Percentiles rank a stretch among this genome's conserved stretches.
These are phyloP conservation scores for Pontederia paniculata DNA, from an alignment of 176 grass and related monocot genomes.

Conservation along the genomic window DNA sequence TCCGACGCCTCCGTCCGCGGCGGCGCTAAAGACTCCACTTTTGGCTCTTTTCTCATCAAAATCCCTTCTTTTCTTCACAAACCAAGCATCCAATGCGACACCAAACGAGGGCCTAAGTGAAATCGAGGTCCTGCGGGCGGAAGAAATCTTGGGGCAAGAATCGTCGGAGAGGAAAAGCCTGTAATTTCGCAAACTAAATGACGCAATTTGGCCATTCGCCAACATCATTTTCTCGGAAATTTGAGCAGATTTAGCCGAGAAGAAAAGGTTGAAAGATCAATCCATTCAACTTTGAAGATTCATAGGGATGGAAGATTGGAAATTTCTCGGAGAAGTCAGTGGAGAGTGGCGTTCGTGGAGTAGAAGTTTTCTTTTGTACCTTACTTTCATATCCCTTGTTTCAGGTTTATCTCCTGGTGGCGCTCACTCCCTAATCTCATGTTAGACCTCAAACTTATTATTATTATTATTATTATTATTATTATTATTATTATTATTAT, in stretches of 20 bases:
- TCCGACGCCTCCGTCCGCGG: constrained; percentile 21
- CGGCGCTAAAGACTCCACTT: constrained; percentile 7
- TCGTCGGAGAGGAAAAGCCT: constrained; percentile 16
- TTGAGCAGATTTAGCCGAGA: neutral
- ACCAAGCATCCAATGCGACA: constrained; percentile 23
- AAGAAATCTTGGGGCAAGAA: constrained; percentile 14
- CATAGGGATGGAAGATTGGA: no score
- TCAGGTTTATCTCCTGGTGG: no score
- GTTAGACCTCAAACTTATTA: no score
- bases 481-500: no score
- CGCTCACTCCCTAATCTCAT: no score
- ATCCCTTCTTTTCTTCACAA: constrained; percentile 21
- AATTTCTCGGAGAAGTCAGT: no score
- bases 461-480: no score
- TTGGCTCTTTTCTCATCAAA: constrained; percentile 19
- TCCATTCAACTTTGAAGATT: no score
- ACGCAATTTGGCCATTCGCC: constrained; percentile 29
- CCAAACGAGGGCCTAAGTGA: constrained; percentile 10
- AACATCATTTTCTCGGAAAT: constrained; percentile 20
- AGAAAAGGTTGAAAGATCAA: neutral
- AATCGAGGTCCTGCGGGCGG: constrained; percentile 9
- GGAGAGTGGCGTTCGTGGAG: no score
- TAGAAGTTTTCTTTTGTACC: no score
- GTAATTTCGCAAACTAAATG: constrained; percentile 20
- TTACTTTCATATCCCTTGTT: no score